Evolutionary conservation across 805 yeast genomes (phyloP).

Genomic region (Candida ulmi): DNA sequence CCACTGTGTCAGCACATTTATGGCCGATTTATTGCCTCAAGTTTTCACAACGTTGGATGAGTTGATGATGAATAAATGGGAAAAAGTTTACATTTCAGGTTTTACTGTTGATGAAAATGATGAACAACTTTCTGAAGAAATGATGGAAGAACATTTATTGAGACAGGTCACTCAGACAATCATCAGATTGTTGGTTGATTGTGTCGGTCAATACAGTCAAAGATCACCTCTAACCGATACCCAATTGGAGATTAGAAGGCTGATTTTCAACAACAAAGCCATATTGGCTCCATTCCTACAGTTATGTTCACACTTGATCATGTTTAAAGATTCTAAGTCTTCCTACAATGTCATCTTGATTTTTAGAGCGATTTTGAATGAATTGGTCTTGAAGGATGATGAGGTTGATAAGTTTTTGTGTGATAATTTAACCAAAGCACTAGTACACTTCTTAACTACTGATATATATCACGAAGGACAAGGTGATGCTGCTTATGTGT

Average conservation of each 20-base stretch:
- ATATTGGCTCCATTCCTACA: conserved; percentile 75
- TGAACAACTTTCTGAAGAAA: conserved; percentile 88
- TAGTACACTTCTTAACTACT: conserved; percentile 63
- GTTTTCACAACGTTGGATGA: conserved; percentile 68
- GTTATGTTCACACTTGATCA: conserved; percentile 68
- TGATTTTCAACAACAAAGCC: conserved; percentile 58
- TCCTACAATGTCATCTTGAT: conserved; percentile 85
- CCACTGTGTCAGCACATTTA: conserved; percentile 57
- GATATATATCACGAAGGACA: conserved; percentile 82
- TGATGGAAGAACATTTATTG: conserved; percentile 94
- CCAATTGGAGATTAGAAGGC: conserved; percentile 58
- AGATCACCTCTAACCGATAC: conserved; percentile 42
- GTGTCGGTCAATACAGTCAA: conserved; percentile 70
- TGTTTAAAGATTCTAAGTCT: conserved; percentile 86
- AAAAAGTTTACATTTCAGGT: conserved; percentile 43
- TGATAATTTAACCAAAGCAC: conserved; percentile 61
- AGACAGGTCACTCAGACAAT: conserved; percentile 92
- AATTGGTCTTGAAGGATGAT: conserved; percentile 60
- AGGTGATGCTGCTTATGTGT: conserved; percentile 84
- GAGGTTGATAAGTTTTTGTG: conserved; percentile 63
- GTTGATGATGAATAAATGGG: conserved; percentile 76
- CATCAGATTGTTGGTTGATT: conserved; percentile 79
- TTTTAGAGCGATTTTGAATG: conserved; percentile 66
- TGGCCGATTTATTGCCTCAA: conserved; percentile 74
- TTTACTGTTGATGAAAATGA: conserved; percentile 44